Percentiles rank a stretch among this genome's conserved stretches.
Evolutionary conservation across 2,329 filamentous ascomycete genomes (phyloP).

Genomic region (Cryphonectria japonica): DNA sequence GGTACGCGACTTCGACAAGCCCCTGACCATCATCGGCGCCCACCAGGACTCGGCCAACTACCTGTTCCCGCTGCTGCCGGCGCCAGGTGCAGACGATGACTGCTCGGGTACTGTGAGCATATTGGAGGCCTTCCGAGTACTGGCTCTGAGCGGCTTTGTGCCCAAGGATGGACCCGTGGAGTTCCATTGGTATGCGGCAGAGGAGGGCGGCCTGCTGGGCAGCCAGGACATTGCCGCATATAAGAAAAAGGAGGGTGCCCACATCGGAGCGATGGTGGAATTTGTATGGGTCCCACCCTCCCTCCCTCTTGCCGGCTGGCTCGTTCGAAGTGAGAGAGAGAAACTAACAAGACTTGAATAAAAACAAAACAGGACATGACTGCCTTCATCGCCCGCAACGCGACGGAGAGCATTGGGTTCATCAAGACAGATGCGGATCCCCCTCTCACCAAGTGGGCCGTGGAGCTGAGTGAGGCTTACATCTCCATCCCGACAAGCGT

Average conservation of each 20-base stretch:
- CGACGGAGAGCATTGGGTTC: slow-evolving; percentile 45
- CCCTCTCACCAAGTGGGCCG: slow-evolving; percentile 42
- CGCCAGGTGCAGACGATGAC: slow-evolving; percentile 75
- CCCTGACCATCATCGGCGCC: slow-evolving; percentile 63
- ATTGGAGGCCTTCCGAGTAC: slow-evolving; percentile 69
- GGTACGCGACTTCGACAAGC: slow-evolving; percentile 39
- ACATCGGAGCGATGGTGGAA: slow-evolving; percentile 76
- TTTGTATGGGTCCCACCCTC: slow-evolving; percentile 34
- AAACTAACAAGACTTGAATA: background rate
- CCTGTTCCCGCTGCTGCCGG: slow-evolving; percentile 68
- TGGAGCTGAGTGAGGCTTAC: slow-evolving; percentile 42
- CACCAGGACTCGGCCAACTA: slow-evolving; percentile 78
- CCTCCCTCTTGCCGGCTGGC: background rate
- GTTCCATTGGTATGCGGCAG: slow-evolving; percentile 84
- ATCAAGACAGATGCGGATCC: slow-evolving; percentile 44
- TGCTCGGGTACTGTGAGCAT: slow-evolving; percentile 75
- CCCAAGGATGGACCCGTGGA: slow-evolving; percentile 56
- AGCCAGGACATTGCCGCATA: slow-evolving; percentile 71
- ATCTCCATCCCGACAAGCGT: slow-evolving; percentile 41
- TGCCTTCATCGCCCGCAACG: slow-evolving; percentile 42
- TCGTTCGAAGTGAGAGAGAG: background rate
- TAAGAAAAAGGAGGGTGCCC: slow-evolving; percentile 64
- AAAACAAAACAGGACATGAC: slow-evolving; percentile 42
- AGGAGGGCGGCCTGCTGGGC: slow-evolving; percentile 79
- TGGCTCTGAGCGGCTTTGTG: slow-evolving; percentile 51